phyloP scores from a whole-genome alignment of 768 basidiomycete genomes.

The Naematelia encephala region DNA sequence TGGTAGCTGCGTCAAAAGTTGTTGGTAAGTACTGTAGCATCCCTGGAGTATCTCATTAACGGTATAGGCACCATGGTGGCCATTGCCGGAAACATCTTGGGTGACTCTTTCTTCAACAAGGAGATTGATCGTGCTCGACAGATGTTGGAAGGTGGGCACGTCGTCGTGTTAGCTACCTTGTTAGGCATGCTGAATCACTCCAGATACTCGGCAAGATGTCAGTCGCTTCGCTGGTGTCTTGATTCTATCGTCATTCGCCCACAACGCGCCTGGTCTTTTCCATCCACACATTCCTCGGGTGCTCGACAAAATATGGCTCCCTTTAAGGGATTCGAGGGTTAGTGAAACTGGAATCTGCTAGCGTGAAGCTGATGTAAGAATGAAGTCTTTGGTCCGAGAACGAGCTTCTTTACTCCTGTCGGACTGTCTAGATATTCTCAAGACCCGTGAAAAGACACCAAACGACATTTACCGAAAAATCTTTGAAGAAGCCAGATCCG shows the following conservation, averaged over 20 bases:
- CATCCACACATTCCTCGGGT: slow-evolving; percentile 81
- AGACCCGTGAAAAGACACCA: slow-evolving; percentile 62
- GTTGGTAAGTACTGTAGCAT: slow-evolving; percentile 58
- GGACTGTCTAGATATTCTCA: slow-evolving; percentile 83
- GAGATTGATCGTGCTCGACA: slow-evolving; percentile 82
- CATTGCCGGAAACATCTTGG: slow-evolving; percentile 76
- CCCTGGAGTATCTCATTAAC: not conserved
- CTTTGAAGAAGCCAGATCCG: slow-evolving; percentile 75
- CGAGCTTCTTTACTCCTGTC: slow-evolving; percentile 91
- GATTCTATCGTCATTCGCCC: slow-evolving; percentile 87
- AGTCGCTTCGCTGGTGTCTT: slow-evolving; percentile 90
- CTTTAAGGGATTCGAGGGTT: slow-evolving; percentile 80
- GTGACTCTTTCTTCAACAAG: slow-evolving; percentile 82
- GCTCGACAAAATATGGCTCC: slow-evolving; percentile 87
- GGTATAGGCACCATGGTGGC: slow-evolving; percentile 61
- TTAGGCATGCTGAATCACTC: slow-evolving; percentile 3
- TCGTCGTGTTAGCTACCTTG: slow-evolving; percentile 1
- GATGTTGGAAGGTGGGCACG: slow-evolving; percentile 56
- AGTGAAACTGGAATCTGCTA: slow-evolving; percentile 10
- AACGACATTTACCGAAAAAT: slow-evolving; percentile 69
- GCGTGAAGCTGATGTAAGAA: not conserved
- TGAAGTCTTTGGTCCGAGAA: slow-evolving; percentile 72
- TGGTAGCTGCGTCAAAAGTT: slow-evolving; percentile 90
- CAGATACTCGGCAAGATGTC: slow-evolving; percentile 72
- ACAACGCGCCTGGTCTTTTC: slow-evolving; percentile 81